Evolutionary conservation across 306 rosid species (phyloP).

Genomic region (Dalbergia oliveri): DNA sequence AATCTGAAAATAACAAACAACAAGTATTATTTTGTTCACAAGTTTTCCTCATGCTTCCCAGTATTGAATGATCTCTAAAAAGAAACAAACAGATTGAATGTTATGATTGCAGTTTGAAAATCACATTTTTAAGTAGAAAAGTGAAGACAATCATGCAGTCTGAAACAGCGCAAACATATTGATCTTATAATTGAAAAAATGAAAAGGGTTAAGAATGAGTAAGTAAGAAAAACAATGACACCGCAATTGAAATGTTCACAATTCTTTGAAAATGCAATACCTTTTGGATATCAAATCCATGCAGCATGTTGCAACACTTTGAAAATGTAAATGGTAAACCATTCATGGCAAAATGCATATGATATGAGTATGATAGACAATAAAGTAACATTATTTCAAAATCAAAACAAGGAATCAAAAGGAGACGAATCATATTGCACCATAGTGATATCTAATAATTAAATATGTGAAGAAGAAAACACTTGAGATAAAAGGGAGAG

Average conservation of each 20-base stretch:
- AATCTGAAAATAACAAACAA: slow-evolving; percentile 55
- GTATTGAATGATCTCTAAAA: neutral
- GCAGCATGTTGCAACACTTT: neutral
- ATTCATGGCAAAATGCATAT: no score
- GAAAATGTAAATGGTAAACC: neutral
- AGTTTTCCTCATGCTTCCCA: neutral
- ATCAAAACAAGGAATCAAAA: no score
- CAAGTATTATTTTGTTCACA: neutral
- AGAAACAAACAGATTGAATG: neutral
- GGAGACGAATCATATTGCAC: no score
- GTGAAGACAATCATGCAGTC: neutral
- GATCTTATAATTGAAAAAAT: neutral
- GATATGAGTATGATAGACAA: neutral
- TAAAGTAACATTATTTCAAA: neutral
- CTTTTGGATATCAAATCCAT: neutral
- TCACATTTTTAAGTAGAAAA: neutral
- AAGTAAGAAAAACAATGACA: neutral
- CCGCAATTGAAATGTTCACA: neutral
- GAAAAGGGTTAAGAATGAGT: neutral
- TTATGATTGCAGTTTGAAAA: neutral
- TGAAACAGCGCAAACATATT: slow-evolving; percentile 22
- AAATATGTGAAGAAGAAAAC: no score
- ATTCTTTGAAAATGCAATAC: neutral
- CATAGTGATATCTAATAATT: no score
- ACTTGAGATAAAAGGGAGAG: no score